Base-by-base conservation (phyloP, 306 rosid genomes). In the Gastrolobium bilobum region DNA sequence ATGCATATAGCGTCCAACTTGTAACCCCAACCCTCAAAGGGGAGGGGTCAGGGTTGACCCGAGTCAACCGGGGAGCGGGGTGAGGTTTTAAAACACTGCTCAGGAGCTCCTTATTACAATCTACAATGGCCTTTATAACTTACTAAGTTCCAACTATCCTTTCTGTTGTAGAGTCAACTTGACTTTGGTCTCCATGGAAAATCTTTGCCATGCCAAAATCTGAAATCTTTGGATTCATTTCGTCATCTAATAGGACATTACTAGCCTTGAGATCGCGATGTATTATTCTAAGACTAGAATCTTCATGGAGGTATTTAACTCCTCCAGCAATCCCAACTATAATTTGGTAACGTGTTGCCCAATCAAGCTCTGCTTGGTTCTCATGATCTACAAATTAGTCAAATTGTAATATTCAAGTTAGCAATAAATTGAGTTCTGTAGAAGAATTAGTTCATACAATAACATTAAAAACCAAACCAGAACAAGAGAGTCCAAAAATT, bases 141-240 rank as follows among this genome's bases (percentile, higher is more conserved):
- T 88, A 91, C 94, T 11, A 86, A 1, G 92, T 89, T 11, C 92
- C 97, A 46, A 83, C 88, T 1, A 91, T n/a, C 4, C 51, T 74
- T 9, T 8, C 11, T 0, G 90, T 91, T 3, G 6, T 29, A 33
- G 68, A 33, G 15, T 43, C 74, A 11, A 68, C 89, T 65, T 81
- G 81, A 20, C 68, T 77, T 53, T 87, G 87, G 10, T 87, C 83
- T 4, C 3, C 81, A 5, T 7, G 72, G 11, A 86, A 81, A 11
- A 86, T 71, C 40, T 68, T 88, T 8, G 94, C 92, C 84, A 81
- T 74, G 0, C 91, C 94, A 85, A 91, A 91, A 60, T 91, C 92
- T 31, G 89, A 76, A 10, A 89, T 91, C 42, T 89, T 91, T 1
- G 94, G 78, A 0, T 84, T 75, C 91, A 91, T 70, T 4, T 86